Conservation (phyloP, 169 alveolate genomes). For the Perkinsus olseni region DNA sequence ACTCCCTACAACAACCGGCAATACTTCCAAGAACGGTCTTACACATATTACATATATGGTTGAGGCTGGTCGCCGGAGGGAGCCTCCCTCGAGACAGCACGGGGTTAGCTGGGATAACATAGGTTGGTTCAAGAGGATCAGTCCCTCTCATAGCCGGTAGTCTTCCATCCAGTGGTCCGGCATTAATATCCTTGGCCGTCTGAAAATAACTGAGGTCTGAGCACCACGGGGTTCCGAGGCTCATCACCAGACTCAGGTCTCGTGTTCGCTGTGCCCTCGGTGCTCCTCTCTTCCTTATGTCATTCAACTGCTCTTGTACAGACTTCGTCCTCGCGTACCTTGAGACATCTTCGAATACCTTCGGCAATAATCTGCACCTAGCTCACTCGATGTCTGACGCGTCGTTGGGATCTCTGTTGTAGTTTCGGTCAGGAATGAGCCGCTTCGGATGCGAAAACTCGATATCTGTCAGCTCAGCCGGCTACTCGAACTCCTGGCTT, state of each 20-base stretch:
- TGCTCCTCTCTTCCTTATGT: background rate
- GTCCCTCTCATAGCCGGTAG: background rate
- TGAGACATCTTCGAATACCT: background rate
- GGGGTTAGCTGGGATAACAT: background rate
- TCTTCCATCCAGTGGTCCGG: background rate
- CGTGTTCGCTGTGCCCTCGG: background rate
- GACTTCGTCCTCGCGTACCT: background rate
- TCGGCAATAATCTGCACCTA: background rate
- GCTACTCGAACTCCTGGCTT: background rate
- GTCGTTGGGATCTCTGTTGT: constrained; percentile 12
- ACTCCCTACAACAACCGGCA: background rate
- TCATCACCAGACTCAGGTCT: background rate
- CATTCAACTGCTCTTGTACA: background rate
- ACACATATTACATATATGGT: background rate
- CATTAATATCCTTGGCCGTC: background rate
- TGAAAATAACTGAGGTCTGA: background rate
- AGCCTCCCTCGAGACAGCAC: background rate
- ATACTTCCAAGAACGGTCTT: background rate
- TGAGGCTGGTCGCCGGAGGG: background rate
- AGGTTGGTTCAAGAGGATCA: background rate
- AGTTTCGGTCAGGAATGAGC: constrained; percentile 2
- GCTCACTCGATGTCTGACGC: background rate
- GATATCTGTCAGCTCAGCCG: background rate
- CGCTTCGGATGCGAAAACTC: background rate
- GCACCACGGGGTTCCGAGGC: background rate